Conservation (phyloP, 2,329 filamentous ascomycete species). For the Coniella lustricola region DNA sequence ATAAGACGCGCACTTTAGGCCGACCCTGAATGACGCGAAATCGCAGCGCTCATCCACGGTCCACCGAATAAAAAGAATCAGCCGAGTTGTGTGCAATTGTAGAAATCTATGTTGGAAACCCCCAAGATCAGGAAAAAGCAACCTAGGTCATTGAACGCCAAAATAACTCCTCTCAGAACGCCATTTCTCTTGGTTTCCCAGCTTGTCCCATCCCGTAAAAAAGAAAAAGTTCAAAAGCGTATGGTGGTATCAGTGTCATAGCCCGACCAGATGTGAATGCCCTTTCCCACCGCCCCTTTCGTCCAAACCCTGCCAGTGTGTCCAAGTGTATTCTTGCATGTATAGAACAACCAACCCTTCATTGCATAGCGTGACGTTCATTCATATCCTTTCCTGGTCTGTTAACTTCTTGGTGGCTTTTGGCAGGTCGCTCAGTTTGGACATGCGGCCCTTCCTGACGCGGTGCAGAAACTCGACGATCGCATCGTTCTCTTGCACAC, state of each 20-base stretch:
- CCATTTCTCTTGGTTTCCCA: neutral
- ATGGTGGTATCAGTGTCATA: constrained; percentile 2
- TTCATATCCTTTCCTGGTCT: constrained; percentile 16
- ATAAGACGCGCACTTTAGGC: constrained; percentile 1
- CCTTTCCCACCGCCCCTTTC: neutral
- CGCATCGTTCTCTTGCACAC: constrained; percentile 74
- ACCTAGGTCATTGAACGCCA: too few relatives aligned
- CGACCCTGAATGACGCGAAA: neutral
- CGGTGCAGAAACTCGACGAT: constrained; percentile 75
- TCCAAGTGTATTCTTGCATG: too few relatives aligned
- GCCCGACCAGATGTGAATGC: neutral
- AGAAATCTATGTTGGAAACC: neutral
- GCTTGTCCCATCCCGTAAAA: neutral
- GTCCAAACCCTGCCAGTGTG: too few relatives aligned
- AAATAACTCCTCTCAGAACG: too few relatives aligned
- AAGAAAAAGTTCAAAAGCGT: neutral
- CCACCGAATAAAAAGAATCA: neutral
- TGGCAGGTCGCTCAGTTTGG: constrained; percentile 23
- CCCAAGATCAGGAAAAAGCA: neutral
- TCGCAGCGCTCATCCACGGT: neutral
- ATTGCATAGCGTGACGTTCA: neutral
- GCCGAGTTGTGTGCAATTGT: too few relatives aligned
- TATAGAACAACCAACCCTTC: too few relatives aligned
- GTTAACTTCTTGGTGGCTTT: constrained; percentile 23
- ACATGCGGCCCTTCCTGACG: constrained; percentile 48